phyloP scores from a whole-genome alignment of 106 monocot genomes.

The Dioscorea alata region DNA sequence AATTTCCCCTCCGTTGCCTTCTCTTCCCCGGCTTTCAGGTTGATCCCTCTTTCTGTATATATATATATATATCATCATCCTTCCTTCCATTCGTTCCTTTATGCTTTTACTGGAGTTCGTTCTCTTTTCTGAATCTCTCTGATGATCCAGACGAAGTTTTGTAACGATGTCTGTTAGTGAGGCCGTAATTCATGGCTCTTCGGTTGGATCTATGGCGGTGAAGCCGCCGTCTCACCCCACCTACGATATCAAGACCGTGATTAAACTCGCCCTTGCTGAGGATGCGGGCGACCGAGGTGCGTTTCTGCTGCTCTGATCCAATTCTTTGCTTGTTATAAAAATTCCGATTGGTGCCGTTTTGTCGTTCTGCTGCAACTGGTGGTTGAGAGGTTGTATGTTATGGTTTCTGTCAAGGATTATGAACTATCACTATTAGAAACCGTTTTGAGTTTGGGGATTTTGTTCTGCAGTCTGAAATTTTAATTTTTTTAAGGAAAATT shows the following conservation, averaged over 20 bases:
- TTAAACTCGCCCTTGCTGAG: slow-evolving; percentile 74
- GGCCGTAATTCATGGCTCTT: neutral
- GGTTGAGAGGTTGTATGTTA: neutral
- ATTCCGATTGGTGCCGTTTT: neutral
- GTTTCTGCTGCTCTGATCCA: neutral
- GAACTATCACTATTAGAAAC: neutral
- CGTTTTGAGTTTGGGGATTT: neutral
- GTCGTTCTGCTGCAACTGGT: neutral
- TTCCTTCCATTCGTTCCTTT: neutral
- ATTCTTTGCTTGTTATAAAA: neutral
- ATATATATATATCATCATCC: neutral
- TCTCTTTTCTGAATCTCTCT: no score
- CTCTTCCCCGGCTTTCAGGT: neutral
- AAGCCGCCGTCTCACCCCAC: slow-evolving; percentile 89
- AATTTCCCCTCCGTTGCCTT: neutral
- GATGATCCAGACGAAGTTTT: slow-evolving; percentile 12
- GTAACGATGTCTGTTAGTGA: slow-evolving; percentile 20
- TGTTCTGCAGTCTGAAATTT: neutral
- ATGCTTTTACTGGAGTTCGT: neutral
- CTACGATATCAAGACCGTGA: slow-evolving; percentile 80
- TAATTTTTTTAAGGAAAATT: neutral
- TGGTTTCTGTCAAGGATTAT: neutral
- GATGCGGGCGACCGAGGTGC: slow-evolving; percentile 89
- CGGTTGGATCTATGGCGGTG: slow-evolving; percentile 28
- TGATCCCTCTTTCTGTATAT: neutral